phyloP scores from a whole-genome alignment of 1,284 basidiomycete species.

The Uromyces viciae-fabae region DNA sequence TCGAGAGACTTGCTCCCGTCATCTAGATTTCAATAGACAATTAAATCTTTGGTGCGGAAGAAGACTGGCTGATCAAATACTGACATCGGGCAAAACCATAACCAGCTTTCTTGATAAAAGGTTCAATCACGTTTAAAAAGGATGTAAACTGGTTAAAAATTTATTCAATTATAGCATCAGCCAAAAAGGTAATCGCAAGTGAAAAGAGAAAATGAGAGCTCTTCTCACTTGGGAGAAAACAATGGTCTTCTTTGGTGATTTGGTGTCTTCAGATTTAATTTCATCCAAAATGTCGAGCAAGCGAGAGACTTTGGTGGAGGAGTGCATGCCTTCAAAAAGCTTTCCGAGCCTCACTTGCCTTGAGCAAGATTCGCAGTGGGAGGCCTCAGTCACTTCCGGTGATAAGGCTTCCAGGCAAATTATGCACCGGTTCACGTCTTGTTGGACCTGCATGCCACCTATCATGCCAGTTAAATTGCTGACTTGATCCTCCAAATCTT shows the following conservation, averaged over 20 bases:
- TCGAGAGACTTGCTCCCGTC: constrained; percentile 27
- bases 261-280: constrained; percentile 43
- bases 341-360: constrained; percentile 20
- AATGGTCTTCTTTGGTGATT: constrained; percentile 48
- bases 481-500: constrained; percentile 25
- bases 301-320: constrained; percentile 52
- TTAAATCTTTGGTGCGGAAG: not conserved
- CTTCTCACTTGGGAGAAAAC: constrained; percentile 51
- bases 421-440: not conserved
- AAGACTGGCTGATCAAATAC: not conserved
- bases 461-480: constrained; percentile 23
- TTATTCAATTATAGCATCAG: not conserved
- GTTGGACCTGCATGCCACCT: not conserved
- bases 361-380: constrained; percentile 15
- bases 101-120: constrained; percentile 47
- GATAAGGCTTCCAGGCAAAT: constrained; percentile 21
- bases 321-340: constrained; percentile 26
- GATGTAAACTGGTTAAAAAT: constrained; percentile 51
- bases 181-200: too few relatives aligned
- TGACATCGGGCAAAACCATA: constrained; percentile 51
- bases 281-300: constrained; percentile 50
- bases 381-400: not conserved
- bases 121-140: constrained; percentile 53
- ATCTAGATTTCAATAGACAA: constrained; percentile 15
- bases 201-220: too few relatives aligned